phyloP scores from a whole-genome alignment of 2,329 filamentous ascomycete species.

The Teratosphaeria epicoccoides region DNA sequence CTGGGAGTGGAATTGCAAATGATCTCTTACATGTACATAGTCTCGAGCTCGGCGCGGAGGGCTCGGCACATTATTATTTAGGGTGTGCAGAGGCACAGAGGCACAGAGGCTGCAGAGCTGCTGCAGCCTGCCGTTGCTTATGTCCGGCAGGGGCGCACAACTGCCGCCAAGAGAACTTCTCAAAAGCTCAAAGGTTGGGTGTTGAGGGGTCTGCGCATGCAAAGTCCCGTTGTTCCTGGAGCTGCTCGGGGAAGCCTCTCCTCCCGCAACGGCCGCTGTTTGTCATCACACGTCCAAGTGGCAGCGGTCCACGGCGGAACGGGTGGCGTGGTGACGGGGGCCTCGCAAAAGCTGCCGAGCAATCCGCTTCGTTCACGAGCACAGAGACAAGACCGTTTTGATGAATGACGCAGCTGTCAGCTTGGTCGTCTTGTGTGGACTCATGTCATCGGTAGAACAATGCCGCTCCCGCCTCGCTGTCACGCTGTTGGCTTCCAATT shows the following conservation, averaged over 20 bases:
- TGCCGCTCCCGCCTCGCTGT: neutral
- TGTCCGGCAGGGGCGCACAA: neutral
- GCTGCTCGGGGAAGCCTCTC: neutral
- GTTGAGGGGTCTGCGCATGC: neutral
- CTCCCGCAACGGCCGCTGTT: neutral
- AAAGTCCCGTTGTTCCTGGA: neutral
- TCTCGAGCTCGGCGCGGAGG: neutral
- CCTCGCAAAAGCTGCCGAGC: neutral
- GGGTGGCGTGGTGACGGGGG: neutral
- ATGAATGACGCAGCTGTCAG: neutral
- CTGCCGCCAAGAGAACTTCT: neutral
- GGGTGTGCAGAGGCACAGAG: too few relatives aligned
- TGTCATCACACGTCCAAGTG: neutral
- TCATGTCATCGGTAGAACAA: neutral
- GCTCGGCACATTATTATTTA: neutral
- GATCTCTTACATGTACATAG: neutral
- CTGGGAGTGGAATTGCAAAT: neutral
- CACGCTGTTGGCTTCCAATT: neutral
- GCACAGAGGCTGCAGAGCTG: neutral
- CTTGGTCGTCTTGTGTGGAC: neutral
- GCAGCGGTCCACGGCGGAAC: neutral
- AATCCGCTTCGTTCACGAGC: neutral
- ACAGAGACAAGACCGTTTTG: too few relatives aligned
- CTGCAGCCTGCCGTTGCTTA: neutral
- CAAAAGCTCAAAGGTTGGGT: neutral